These are phyloP conservation scores for Tricharina praecox DNA, from an alignment of 495 filamentous ascomycete genomes.

Conservation along the genomic window DNA sequence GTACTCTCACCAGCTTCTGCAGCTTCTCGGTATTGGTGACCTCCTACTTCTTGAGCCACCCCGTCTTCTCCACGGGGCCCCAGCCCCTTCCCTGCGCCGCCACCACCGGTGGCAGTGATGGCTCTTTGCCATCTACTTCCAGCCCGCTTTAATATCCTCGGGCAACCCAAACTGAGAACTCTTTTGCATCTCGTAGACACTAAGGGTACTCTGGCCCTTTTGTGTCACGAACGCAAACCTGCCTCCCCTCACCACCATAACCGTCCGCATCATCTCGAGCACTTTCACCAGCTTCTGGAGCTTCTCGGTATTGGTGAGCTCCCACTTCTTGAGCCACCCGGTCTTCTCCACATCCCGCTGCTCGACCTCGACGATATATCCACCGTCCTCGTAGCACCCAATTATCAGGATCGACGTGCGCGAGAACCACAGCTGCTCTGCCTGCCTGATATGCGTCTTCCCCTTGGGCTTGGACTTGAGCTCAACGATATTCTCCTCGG, in stretches of 20 bases:
- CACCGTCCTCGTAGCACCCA: neutral
- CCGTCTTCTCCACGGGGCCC: neutral
- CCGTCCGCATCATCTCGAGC: slow-evolving; percentile 1
- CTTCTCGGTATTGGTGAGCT: neutral
- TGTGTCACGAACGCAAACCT: neutral
- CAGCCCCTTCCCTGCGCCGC: too few species aligned
- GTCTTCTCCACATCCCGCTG: neutral
- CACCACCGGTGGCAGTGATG: too few species aligned
- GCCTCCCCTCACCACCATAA: neutral
- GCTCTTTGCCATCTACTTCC: too few species aligned
- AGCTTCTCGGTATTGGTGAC: neutral
- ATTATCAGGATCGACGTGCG: slow-evolving; percentile 4
- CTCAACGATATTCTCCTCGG: neutral
- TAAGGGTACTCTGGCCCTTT: neutral
- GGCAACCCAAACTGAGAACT: neutral
- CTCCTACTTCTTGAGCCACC: slow-evolving; percentile 3
- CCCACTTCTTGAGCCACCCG: slow-evolving; percentile 4
- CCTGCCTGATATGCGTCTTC: slow-evolving; percentile 1
- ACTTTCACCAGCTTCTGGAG: slow-evolving; percentile 1
- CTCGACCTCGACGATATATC: neutral
- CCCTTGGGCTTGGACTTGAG: neutral
- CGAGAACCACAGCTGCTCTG: slow-evolving; percentile 8
- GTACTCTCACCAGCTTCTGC: neutral
- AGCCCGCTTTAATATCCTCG: slow-evolving; percentile 4
- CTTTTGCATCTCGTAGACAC: neutral